Conservation (phyloP, 208 protist species). For the Giardia duodenalis region DNA sequence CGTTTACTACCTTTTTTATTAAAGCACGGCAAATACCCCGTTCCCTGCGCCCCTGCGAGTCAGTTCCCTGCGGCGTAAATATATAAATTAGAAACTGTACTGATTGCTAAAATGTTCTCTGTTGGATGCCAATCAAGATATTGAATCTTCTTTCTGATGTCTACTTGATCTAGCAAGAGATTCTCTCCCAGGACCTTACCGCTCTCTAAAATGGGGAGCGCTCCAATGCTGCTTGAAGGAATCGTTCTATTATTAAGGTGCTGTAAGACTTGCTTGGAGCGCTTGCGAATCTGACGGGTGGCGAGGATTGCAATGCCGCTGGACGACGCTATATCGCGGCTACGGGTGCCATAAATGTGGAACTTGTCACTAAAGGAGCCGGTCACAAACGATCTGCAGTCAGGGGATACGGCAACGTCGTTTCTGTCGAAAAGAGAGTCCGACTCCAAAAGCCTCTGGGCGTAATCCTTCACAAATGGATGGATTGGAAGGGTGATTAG, state of each 20-base stretch:
- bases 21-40: too few relatives aligned
- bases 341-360: neutral
- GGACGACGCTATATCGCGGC: neutral
- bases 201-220: conserved; percentile 3
- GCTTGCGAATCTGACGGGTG: neutral
- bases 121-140: conserved; percentile 22
- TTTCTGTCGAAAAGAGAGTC: conserved; percentile 21
- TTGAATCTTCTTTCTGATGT: conserved; percentile 11
- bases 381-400: neutral
- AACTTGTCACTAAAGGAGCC: conserved; percentile 13
- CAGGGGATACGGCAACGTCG: neutral
- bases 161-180: neutral
- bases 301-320: neutral
- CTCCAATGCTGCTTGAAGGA: neutral
- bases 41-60: neutral
- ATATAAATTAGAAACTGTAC: conserved; percentile 20
- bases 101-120: neutral
- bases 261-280: neutral
- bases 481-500: neutral
- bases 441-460: neutral
- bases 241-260: neutral
- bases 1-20: too few relatives aligned
- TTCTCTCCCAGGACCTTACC: conserved; percentile 20
- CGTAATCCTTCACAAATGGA: conserved; percentile 13
- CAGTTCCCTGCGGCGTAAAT: conserved; percentile 3